Evolutionary conservation across 73 alveolate genomes (phyloP).

Genomic region (Durusdinium trenchii): DNA sequence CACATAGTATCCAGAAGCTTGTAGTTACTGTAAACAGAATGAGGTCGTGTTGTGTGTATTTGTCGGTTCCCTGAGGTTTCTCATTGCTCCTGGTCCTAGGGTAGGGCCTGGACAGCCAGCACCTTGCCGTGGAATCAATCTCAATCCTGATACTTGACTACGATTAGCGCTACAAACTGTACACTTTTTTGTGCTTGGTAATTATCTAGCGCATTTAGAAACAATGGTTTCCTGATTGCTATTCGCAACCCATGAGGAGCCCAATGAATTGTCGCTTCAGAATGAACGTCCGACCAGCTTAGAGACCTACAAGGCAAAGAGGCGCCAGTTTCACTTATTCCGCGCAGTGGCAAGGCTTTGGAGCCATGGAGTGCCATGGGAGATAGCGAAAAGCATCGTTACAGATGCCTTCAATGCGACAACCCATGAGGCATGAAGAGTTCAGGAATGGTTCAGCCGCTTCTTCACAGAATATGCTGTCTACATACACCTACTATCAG

Average conservation of each 20-base stretch:
- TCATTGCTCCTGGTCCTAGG: constrained; percentile 12
- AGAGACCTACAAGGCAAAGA: neutral
- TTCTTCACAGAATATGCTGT: too few species aligned
- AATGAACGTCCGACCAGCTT: neutral
- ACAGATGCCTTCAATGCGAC: neutral
- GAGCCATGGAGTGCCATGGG: neutral
- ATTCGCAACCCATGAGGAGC: neutral
- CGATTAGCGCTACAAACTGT: too few species aligned
- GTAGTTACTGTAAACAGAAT: neutral
- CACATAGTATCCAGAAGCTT: neutral
- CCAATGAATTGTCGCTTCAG: neutral
- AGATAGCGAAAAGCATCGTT: neutral
- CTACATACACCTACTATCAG: too few species aligned
- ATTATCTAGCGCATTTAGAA: neutral
- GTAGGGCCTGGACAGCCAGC: neutral
- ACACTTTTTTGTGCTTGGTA: too few species aligned
- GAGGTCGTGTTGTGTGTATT: neutral
- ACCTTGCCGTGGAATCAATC: neutral
- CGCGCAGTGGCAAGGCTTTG: neutral
- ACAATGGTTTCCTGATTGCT: neutral
- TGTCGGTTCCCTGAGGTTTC: neutral
- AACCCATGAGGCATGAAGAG: neutral
- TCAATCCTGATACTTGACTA: neutral
- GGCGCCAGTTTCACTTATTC: neutral
- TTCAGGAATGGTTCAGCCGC: neutral